Evolutionary conservation across 139 green algal species (phyloP).

Genomic region (Chlamydomonas sphaeroides): DNA sequence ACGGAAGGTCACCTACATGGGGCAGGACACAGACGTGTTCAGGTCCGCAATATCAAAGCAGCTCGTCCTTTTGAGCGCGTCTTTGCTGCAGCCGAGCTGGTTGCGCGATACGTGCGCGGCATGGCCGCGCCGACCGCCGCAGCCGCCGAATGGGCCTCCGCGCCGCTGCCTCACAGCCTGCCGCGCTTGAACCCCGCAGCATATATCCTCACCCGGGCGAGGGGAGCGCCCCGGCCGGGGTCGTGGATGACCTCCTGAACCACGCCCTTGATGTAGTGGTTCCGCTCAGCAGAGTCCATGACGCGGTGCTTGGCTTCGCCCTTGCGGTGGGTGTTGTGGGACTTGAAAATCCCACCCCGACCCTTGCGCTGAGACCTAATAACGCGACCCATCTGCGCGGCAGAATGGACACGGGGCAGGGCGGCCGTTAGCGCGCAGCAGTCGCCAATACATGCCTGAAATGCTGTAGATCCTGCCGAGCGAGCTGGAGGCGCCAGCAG

Average conservation of each 20-base stretch:
- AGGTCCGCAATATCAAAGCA: no score
- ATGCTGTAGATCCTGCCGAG: no score
- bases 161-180: no score
- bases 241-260: constrained; percentile 99
- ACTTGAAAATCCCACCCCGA: constrained; percentile 95
- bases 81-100: no score
- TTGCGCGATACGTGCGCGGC: no score
- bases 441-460: not conserved
- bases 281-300: constrained; percentile 88
- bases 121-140: not conserved
- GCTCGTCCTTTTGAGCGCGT: no score
- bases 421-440: no score
- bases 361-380: constrained; percentile 99
- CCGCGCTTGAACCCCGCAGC: not conserved
- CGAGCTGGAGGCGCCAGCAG: no score
- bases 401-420: no score
- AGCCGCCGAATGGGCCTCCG: constrained; percentile 11
- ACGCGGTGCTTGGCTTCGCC: constrained; percentile 91
- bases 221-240: constrained; percentile 92
- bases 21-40: not conserved
- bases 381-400: constrained; percentile 93
- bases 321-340: constrained; percentile 96
- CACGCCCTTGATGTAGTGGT: constrained; percentile 96
- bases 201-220: constrained; percentile 83
- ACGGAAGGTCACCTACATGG: constrained; percentile 90